Evolutionary conservation across 1,139 yeast genomes (phyloP).

Genomic region (Saccharomyces hybrid): DNA sequence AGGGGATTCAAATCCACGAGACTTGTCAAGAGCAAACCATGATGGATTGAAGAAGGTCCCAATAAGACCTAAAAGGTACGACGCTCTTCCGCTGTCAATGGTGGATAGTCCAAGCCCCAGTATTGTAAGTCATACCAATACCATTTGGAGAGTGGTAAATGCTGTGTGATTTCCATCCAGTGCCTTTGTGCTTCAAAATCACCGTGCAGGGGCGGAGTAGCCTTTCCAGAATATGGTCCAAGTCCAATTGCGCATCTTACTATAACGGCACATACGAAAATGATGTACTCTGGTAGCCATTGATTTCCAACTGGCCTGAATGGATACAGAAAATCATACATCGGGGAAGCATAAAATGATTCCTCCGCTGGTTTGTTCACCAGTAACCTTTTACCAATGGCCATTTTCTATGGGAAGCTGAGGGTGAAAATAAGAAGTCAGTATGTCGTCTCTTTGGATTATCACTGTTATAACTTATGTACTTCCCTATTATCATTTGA

Average conservation of each 20-base stretch:
- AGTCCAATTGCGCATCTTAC: slow-evolving; percentile 80
- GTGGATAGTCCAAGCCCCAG: slow-evolving; percentile 98
- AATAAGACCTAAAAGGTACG: slow-evolving; percentile 66
- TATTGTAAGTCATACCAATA: slow-evolving; percentile 80
- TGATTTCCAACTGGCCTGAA: slow-evolving; percentile 70
- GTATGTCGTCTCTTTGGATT: background rate
- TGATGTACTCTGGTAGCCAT: slow-evolving; percentile 80
- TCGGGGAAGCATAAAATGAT: slow-evolving; percentile 42
- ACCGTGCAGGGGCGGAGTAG: slow-evolving; percentile 72
- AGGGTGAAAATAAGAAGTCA: background rate
- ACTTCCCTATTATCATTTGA: background rate
- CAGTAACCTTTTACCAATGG: background rate
- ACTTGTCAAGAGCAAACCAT: slow-evolving; percentile 70
- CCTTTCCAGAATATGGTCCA: slow-evolving; percentile 75
- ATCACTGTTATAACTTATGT: background rate
- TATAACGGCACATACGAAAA: slow-evolving; percentile 65
- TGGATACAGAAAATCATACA: slow-evolving; percentile 50
- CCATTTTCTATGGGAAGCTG: background rate
- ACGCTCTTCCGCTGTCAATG: slow-evolving; percentile 96
- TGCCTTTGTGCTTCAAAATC: slow-evolving; percentile 98
- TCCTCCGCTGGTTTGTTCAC: slow-evolving; percentile 11
- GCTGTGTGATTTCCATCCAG: slow-evolving; percentile 88
- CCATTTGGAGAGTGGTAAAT: slow-evolving; percentile 72
- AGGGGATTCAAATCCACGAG: slow-evolving; percentile 66
- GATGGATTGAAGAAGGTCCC: slow-evolving; percentile 53